phyloP scores from a whole-genome alignment of 2,329 filamentous ascomycete species.

The Cercospora citrullina region DNA sequence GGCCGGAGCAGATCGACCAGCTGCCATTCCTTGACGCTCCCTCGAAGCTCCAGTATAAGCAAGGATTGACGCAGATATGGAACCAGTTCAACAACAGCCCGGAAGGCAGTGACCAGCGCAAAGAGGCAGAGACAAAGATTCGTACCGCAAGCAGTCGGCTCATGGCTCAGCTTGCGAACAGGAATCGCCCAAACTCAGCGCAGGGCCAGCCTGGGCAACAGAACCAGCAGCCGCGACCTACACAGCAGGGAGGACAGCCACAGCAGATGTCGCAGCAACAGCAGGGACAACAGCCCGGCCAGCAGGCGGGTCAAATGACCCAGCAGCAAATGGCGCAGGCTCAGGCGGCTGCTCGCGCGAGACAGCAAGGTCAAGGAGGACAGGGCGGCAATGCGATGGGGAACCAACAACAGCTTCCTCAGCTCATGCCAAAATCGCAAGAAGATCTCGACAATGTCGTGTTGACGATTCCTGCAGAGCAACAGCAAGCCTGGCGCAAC shows the following conservation, averaged over 20 bases:
- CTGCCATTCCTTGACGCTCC: slow-evolving; percentile 55
- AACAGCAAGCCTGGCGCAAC: slow-evolving; percentile 18
- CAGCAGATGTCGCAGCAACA: slow-evolving; percentile 16
- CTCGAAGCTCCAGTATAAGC: slow-evolving; percentile 58
- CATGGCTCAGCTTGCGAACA: slow-evolving; percentile 37
- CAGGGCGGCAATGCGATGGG: slow-evolving; percentile 11
- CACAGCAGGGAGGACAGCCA: slow-evolving; percentile 23
- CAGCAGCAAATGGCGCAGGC: slow-evolving; percentile 20
- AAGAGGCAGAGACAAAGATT: slow-evolving; percentile 55
- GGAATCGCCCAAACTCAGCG: slow-evolving; percentile 26
- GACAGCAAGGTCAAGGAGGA: slow-evolving; percentile 18
- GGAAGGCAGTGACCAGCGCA: slow-evolving; percentile 50
- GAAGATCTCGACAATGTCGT: slow-evolving; percentile 16
- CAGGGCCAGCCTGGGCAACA: slow-evolving; percentile 21
- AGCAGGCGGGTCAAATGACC: slow-evolving; percentile 9
- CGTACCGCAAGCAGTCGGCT: slow-evolving; percentile 48
- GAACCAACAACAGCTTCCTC: slow-evolving; percentile 1
- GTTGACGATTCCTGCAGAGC: slow-evolving; percentile 15
- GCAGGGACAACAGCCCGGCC: slow-evolving; percentile 7
- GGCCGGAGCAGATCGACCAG: slow-evolving; percentile 54
- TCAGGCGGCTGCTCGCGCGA: slow-evolving; percentile 14
- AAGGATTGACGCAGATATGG: slow-evolving; percentile 57
- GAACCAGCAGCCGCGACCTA: slow-evolving; percentile 12
- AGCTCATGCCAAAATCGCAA: slow-evolving; percentile 17
- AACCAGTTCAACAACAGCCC: slow-evolving; percentile 52